Base-by-base conservation (phyloP, 257 asterid genomes). In the Solanum rostratum region DNA sequence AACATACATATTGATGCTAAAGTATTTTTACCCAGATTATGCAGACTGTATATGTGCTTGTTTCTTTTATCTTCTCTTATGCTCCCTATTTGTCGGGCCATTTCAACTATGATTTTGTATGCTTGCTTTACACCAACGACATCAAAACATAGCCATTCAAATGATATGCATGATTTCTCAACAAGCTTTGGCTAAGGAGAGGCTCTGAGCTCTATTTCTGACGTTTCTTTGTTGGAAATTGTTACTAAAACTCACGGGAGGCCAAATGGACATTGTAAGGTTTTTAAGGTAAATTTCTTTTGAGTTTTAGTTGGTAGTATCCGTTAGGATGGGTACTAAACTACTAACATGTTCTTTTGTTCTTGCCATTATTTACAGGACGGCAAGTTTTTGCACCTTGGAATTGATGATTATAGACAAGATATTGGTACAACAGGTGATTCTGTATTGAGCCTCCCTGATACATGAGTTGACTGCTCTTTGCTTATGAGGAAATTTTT, bases 221-320 rank as follows among this genome's bases (percentile, higher is more conserved):
- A 92, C 80, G 87, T 94, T 87, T 91, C 99, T 81, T 88, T 93
- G 91, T 80, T 96, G 90, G 98, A 94, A 92, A 90, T 96, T 83
- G 87, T 90, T 86, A 90, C 98, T 30, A 94, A 93, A 92, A 91
- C 94, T 73, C 93, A 91, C 46, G 98, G 98, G 70, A 94, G 89
- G 91, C 98, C 98, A 86, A 92, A 92, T 92, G 98, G 99, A 83
- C 94, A 96, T 91, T 93, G 90, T 82, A 96, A 96, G 90, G 90
- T 96, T 69, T 86, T 96, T 87, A 96, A 94, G 98, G 99, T 93
- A 84, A 24, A 66, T 60, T 62, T 82, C 55, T 81, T 82, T 69
- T 79, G 73, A 81, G 52, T 30, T 83, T 74, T 76, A 74, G n/a
- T 63, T 22, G 76, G 33, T 43, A 11, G 37, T 81, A 81, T 39